Percentiles rank a stretch among this genome's conserved stretches.
Conservation (phyloP, 2,329 filamentous ascomycete species). For the Mycosphaerella sp. region DNA sequence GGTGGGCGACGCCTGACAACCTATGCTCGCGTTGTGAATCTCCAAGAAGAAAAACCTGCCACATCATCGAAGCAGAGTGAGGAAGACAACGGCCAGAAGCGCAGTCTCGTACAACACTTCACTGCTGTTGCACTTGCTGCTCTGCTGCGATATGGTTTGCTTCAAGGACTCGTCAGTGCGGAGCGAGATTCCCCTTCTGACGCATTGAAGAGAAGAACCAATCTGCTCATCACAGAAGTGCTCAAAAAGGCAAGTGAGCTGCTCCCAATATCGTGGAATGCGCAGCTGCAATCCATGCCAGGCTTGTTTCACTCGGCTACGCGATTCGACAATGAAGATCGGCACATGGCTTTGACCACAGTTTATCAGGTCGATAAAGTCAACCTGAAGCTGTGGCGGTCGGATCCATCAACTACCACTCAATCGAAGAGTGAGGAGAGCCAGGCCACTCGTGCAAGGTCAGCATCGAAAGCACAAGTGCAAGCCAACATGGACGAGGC, state of each 20-base stretch:
- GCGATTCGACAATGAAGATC: constrained; percentile 62
- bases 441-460: constrained; percentile 38
- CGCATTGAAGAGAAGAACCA: constrained; percentile 77
- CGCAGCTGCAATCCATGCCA: constrained; percentile 78
- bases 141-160: constrained; percentile 72
- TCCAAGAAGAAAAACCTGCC: constrained; percentile 57
- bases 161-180: constrained; percentile 50
- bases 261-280: constrained; percentile 74
- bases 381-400: constrained; percentile 83
- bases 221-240: constrained; percentile 82
- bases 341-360: constrained; percentile 77
- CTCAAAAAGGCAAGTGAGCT: constrained; percentile 83
- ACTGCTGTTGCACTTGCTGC: constrained; percentile 81
- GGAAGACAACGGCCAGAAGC: constrained; percentile 58
- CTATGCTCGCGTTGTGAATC: constrained; percentile 85
- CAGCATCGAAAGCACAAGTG: constrained; percentile 50
- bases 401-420: constrained; percentile 37
- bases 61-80: constrained; percentile 47
- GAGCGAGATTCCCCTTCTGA: constrained; percentile 63
- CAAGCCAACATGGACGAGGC: constrained; percentile 58
- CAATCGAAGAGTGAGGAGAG: constrained; percentile 24
- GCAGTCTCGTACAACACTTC: constrained; percentile 87
- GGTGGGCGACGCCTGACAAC: constrained; percentile 89
- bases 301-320: constrained; percentile 74
- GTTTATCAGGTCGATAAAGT: constrained; percentile 98